These are phyloP conservation scores for Aspergillus sp. DNA, from an alignment of 2,329 filamentous ascomycete species.

Conservation along the genomic window DNA sequence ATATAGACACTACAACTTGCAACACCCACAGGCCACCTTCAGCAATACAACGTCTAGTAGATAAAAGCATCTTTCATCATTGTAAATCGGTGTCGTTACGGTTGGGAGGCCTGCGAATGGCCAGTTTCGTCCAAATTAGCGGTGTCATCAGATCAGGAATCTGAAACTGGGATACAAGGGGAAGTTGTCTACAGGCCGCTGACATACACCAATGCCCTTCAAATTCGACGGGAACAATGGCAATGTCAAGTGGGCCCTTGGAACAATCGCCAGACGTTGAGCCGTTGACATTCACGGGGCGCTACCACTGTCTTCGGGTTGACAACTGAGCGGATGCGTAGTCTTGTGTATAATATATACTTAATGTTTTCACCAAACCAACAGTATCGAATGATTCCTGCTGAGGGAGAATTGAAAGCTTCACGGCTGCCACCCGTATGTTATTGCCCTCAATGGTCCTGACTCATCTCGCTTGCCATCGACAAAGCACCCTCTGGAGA, in stretches of 20 bases:
- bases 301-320: no score
- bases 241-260: not conserved
- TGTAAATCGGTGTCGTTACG: not conserved
- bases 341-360: not conserved
- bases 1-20: no score
- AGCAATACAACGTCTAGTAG: no score
- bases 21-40: no score
- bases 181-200: no score
- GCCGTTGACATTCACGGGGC: not conserved
- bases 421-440: not conserved
- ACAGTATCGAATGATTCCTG: not conserved
- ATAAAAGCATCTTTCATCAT: not conserved
- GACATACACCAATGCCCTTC: no score
- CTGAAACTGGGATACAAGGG: not conserved
- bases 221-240: not conserved
- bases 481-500: no score
- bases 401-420: not conserved
- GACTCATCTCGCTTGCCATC: no score
- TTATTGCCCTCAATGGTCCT: not conserved
- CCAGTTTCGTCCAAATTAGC: not conserved
- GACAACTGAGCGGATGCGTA: not conserved
- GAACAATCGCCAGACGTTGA: not conserved
- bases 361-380: not conserved
- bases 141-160: not conserved
- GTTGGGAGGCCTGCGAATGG: not conserved